These are phyloP conservation scores for Ophiocordyceps camponoti-floridani DNA, from an alignment of 2,329 filamentous ascomycete species.

Conservation along the genomic window DNA sequence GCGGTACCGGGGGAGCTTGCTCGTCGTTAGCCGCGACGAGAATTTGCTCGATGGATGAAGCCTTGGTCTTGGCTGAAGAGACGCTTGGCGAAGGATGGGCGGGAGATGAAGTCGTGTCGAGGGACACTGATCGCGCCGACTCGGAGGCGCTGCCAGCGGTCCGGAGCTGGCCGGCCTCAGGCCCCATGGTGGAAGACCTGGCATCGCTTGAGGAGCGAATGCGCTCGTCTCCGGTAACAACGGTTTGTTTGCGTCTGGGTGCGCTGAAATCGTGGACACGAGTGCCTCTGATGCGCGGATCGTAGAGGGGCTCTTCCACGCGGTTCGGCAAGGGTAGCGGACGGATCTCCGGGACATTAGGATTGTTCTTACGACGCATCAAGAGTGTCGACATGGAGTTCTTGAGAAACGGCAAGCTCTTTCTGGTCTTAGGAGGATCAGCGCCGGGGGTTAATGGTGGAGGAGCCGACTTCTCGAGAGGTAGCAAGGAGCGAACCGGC, in stretches of 20 bases:
- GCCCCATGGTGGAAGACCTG: not conserved
- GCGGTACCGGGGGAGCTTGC: conserved; percentile 19
- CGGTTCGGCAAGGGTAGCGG: conserved; percentile 21
- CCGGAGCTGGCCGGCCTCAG: conserved; percentile 6
- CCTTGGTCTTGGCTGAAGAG: conserved; percentile 7
- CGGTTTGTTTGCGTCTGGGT: conserved; percentile 26
- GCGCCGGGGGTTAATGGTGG: conserved; percentile 11
- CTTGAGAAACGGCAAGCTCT: conserved; percentile 38
- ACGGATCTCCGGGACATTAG: conserved; percentile 24
- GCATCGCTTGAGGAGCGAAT: conserved; percentile 2
- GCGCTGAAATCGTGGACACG: conserved; percentile 49
- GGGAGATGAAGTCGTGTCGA: conserved; percentile 9
- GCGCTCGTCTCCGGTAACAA: conserved; percentile 4
- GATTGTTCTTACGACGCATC: conserved; percentile 35
- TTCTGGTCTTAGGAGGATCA: conserved; percentile 29
- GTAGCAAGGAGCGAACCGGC: conserved; percentile 20
- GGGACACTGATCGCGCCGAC: conserved; percentile 8
- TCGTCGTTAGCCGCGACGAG: conserved; percentile 2
- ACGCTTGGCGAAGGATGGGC: conserved; percentile 10
- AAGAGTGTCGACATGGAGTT: conserved; percentile 42
- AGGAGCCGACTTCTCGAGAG: conserved; percentile 17
- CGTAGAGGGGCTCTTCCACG: conserved; percentile 30
- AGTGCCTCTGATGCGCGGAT: conserved; percentile 46
- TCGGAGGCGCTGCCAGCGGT: conserved; percentile 14
- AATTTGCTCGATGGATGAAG: conserved; percentile 2